Conservation (phyloP, 1,284 basidiomycete genomes). For the Trametes versicolor region DNA sequence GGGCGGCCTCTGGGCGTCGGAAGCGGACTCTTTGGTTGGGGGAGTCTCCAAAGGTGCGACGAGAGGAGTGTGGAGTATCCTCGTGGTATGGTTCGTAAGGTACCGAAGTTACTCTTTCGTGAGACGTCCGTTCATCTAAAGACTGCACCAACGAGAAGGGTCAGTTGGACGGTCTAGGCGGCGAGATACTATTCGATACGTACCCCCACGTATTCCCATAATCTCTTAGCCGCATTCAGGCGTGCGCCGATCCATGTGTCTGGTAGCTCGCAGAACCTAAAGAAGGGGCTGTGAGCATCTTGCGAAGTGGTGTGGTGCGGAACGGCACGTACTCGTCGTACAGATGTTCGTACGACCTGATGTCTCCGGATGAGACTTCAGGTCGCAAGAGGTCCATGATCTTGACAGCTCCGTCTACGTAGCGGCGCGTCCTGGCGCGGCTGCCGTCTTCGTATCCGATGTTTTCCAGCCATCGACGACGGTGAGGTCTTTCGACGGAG, state of each 20-base stretch:
- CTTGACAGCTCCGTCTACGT: conserved; percentile 23
- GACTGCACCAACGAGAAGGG: neutral
- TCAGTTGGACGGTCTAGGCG: neutral
- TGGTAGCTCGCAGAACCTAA: conserved; percentile 2
- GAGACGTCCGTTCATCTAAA: neutral
- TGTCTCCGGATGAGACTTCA: conserved; percentile 4
- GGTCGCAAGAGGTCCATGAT: conserved; percentile 22
- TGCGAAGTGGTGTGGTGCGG: neutral
- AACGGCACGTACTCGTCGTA: conserved; percentile 3
- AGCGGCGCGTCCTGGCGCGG: conserved; percentile 6
- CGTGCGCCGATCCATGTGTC: conserved; percentile 10
- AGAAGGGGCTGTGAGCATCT: neutral
- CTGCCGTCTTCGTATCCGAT: conserved; percentile 7
- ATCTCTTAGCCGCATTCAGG: conserved; percentile 3
- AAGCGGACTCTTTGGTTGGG: neutral
- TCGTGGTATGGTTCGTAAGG: neutral
- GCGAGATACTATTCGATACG: neutral
- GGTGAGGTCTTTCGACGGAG: conserved; percentile 15
- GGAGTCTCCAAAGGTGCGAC: neutral
- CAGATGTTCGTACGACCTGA: conserved; percentile 4
- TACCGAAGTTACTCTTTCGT: neutral
- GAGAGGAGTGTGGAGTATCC: neutral
- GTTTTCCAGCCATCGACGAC: conserved; percentile 12
- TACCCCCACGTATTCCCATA: conserved; percentile 18
- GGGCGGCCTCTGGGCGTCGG: neutral